Evolutionary conservation across 805 yeast genomes (phyloP).

Genomic region (Metschnikowia gelsemii): DNA sequence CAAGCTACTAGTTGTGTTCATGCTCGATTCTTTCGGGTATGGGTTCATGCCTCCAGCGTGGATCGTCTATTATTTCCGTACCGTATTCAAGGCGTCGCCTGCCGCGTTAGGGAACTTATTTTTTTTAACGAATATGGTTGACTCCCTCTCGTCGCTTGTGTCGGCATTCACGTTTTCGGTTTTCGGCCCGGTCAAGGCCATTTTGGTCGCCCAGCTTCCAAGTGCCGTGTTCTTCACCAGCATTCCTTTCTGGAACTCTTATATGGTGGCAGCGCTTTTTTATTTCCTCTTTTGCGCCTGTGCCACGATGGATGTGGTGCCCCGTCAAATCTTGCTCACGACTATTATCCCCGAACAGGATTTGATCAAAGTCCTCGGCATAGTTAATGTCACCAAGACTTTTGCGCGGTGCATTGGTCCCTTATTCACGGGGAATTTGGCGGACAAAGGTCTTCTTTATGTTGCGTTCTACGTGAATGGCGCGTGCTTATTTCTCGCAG

Average conservation of each 20-base stretch:
- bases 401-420: conserved; percentile 85
- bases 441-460: conserved; percentile 48
- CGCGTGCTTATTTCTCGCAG: conserved; percentile 49
- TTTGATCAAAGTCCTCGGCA: conserved; percentile 75
- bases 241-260: conserved; percentile 26
- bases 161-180: conserved; percentile 66
- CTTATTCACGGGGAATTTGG: conserved; percentile 70
- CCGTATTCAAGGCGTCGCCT: conserved; percentile 52
- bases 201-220: conserved; percentile 72
- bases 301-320: conserved; percentile 87
- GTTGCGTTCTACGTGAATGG: conserved; percentile 55
- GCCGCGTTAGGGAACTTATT: conserved; percentile 65
- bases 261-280: conserved; percentile 49
- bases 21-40: conserved; percentile 82
- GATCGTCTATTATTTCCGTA: conserved; percentile 78
- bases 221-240: conserved; percentile 62
- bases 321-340: conserved; percentile 78
- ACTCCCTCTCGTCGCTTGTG: conserved; percentile 70
- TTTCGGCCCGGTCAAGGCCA: conserved; percentile 79
- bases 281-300: conserved; percentile 51
- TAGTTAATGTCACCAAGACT: conserved; percentile 84
- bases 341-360: conserved; percentile 62
- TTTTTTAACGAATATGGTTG: conserved; percentile 59
- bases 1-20: conserved; percentile 59
- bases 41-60: conserved; percentile 90